Evolutionary conservation across 805 yeast species (phyloP).

Genomic region (Kregervanrija delftensis): DNA sequence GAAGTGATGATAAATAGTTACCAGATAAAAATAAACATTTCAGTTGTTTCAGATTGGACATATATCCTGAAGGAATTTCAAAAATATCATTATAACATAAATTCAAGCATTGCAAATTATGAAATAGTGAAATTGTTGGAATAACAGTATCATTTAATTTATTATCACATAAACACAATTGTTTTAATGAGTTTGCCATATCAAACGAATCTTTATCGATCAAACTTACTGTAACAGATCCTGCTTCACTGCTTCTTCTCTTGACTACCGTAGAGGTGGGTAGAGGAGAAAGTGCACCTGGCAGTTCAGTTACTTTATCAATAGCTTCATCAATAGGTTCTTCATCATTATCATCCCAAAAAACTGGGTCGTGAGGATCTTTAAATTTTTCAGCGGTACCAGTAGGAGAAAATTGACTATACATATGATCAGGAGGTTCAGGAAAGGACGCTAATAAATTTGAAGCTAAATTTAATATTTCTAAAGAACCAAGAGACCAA

Average conservation of each 20-base stretch:
- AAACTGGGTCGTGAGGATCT: slow-evolving; percentile 1
- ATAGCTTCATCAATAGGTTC: slow-evolving; percentile 2
- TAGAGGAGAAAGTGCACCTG: neutral
- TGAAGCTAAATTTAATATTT: slow-evolving; percentile 63
- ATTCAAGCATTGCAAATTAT: slow-evolving; percentile 56
- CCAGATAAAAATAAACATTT: slow-evolving; percentile 75
- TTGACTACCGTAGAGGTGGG: neutral
- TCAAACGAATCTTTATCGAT: slow-evolving; percentile 1
- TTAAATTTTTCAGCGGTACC: neutral
- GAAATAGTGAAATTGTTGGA: slow-evolving; percentile 54
- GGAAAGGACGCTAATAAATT: slow-evolving; percentile 61
- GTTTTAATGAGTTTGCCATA: slow-evolving; percentile 32
- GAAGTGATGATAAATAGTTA: slow-evolving; percentile 67
- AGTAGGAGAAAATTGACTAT: slow-evolving; percentile 4
- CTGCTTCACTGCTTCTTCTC: slow-evolving; percentile 12
- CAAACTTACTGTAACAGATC: slow-evolving; percentile 1
- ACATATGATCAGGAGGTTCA: slow-evolving; percentile 33
- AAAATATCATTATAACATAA: slow-evolving; percentile 77
- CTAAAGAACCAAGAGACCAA: slow-evolving; percentile 54
- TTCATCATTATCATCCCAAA: neutral
- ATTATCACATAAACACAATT: slow-evolving; percentile 73
- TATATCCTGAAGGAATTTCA: slow-evolving; percentile 74
- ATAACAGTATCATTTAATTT: slow-evolving; percentile 73
- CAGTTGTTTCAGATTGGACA: slow-evolving; percentile 48
- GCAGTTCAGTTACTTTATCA: slow-evolving; percentile 3